Evolutionary conservation across 495 filamentous ascomycete species (phyloP).

Genomic region (Talaromyces ruber): DNA sequence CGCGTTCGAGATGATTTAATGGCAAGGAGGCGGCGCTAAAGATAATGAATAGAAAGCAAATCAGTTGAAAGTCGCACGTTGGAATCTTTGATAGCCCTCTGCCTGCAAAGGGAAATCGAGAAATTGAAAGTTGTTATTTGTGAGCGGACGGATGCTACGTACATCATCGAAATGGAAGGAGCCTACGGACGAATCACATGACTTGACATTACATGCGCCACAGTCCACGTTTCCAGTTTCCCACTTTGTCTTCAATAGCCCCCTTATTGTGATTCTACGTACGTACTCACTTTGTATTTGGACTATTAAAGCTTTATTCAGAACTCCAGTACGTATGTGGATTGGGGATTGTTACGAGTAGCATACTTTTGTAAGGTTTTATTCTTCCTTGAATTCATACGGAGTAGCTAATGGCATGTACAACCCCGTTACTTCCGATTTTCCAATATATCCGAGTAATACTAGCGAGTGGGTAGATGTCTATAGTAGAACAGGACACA

Average conservation of each 20-base stretch:
- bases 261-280: not conserved
- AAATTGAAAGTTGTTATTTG: not conserved
- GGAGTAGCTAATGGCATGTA: not conserved
- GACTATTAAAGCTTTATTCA: not conserved
- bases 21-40: not conserved
- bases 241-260: not conserved
- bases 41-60: not conserved
- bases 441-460: not conserved
- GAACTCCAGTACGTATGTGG: not conserved
- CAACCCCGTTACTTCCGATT: not conserved
- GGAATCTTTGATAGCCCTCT: not conserved
- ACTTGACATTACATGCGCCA: not conserved
- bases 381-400: not conserved
- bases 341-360: not conserved
- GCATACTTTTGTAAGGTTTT: not conserved
- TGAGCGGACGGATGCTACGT: not conserved
- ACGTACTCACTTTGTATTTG: not conserved
- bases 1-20: not conserved
- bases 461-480: not conserved
- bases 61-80: not conserved
- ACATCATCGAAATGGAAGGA: constrained; percentile 4
- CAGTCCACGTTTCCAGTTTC: constrained; percentile 5
- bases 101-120: constrained; percentile 6
- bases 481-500: not conserved
- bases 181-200: constrained; percentile 6